Conservation (phyloP, 306 rosid species). For the Prosopis cineraria region DNA sequence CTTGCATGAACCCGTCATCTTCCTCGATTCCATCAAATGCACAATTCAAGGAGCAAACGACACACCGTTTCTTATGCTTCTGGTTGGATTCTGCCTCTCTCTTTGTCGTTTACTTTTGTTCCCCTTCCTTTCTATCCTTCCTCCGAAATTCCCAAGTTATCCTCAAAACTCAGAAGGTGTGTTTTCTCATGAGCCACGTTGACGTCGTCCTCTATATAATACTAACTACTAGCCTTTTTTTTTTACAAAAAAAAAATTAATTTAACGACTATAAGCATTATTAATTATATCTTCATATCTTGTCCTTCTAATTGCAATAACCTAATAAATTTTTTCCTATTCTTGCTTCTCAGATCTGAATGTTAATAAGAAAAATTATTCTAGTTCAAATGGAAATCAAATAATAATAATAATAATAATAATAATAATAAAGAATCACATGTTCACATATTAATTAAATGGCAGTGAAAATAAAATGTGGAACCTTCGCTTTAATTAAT, state of each 20-base stretch:
- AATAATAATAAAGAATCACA: neutral
- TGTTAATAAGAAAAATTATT: neutral
- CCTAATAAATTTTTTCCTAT: neutral
- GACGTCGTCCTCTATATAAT: neutral
- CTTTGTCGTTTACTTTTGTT: conserved; percentile 9
- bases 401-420: too few relatives aligned
- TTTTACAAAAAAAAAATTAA: neutral
- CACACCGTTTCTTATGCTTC: neutral
- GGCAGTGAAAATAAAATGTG: neutral
- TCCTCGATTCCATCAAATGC: neutral
- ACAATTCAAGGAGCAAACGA: neutral
- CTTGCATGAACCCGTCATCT: neutral
- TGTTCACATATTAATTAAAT: neutral
- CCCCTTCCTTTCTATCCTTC: neutral
- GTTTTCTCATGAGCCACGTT: neutral
- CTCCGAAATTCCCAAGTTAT: neutral
- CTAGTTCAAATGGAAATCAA: neutral
- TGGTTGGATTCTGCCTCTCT: neutral
- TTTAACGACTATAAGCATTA: neutral
- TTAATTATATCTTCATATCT: too few relatives aligned
- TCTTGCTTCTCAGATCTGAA: neutral
- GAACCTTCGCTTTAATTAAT: neutral
- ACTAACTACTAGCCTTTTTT: neutral
- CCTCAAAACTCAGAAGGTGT: neutral
- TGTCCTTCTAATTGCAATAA: neutral